These are phyloP conservation scores for Lodderomyces parapsilosis DNA, from an alignment of 1,139 yeast genomes.

Conservation along the genomic window DNA sequence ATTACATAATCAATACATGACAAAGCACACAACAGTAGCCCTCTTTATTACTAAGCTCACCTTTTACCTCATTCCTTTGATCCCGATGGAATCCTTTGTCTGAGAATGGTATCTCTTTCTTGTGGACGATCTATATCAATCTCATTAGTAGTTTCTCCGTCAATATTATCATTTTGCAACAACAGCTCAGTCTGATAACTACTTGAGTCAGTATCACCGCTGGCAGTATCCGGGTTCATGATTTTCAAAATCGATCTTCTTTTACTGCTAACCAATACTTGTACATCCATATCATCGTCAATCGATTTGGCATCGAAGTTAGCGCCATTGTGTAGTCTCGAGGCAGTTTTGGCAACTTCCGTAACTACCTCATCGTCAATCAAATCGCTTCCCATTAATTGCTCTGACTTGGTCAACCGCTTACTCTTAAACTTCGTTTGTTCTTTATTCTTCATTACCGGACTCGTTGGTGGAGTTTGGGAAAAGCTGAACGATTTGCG, in stretches of 20 bases:
- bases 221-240: slow-evolving; percentile 54
- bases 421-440: slow-evolving; percentile 12
- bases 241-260: slow-evolving; percentile 62
- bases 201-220: slow-evolving; percentile 3
- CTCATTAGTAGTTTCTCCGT: neutral
- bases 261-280: slow-evolving; percentile 70
- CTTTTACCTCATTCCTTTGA: neutral
- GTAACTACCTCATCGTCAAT: slow-evolving; percentile 10
- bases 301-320: slow-evolving; percentile 24
- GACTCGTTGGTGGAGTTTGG: slow-evolving; percentile 17
- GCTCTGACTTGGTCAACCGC: slow-evolving; percentile 13
- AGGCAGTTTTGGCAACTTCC: slow-evolving; percentile 2
- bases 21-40: too few species aligned
- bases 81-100: slow-evolving; percentile 35
- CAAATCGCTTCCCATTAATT: slow-evolving; percentile 9
- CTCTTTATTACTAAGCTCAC: too few species aligned
- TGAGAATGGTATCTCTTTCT: slow-evolving; percentile 13
- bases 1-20: neutral
- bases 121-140: neutral
- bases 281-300: slow-evolving; percentile 61
- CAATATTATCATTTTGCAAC: neutral
- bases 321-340: slow-evolving; percentile 6
- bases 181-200: neutral
- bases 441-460: slow-evolving; percentile 11
- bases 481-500: slow-evolving; percentile 23